These are phyloP conservation scores for Cetradonia linearis DNA, from an alignment of 495 filamentous ascomycete genomes.

Conservation along the genomic window DNA sequence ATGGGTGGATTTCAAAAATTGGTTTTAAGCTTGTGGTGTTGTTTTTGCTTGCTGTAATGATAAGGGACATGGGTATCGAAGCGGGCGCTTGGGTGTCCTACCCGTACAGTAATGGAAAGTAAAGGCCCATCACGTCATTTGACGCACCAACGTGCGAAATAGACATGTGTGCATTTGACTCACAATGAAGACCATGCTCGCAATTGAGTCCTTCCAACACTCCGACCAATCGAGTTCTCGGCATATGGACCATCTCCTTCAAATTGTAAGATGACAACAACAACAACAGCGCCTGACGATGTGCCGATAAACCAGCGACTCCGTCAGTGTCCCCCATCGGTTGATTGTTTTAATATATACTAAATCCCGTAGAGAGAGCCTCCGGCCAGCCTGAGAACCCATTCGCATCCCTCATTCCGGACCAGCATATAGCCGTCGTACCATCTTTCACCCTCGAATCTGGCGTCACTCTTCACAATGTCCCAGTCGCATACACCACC, in stretches of 20 bases:
- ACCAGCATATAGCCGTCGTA: constrained; percentile 75
- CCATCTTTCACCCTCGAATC: constrained; percentile 91
- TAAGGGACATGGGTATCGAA: too few relatives aligned
- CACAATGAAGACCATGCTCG: not conserved
- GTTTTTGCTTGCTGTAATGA: not conserved
- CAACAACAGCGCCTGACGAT: not conserved
- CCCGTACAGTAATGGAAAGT: too few relatives aligned
- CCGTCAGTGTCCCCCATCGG: constrained; percentile 35
- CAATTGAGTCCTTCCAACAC: too few relatives aligned
- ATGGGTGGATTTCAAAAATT: too few relatives aligned
- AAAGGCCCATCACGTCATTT: constrained; percentile 1
- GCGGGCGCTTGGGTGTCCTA: too few relatives aligned
- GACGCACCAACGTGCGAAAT: not conserved
- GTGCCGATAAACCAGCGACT: not conserved
- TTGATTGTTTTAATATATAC: constrained; percentile 25
- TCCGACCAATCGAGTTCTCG: too few relatives aligned
- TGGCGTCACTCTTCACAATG: constrained; percentile 74
- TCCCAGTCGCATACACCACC: constrained; percentile 87
- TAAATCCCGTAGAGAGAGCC: constrained; percentile 58
- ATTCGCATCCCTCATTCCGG: constrained; percentile 72
- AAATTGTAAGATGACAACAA: not conserved
- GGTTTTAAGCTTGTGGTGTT: too few relatives aligned
- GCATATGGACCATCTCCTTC: not conserved
- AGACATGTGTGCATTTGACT: not conserved
- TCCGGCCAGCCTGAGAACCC: constrained; percentile 79